Evolutionary conservation across 179 eudicot species (phyloP), one percentile per base, ranked within the genome.

Genomic region (Patellifolia procumbens): DNA sequence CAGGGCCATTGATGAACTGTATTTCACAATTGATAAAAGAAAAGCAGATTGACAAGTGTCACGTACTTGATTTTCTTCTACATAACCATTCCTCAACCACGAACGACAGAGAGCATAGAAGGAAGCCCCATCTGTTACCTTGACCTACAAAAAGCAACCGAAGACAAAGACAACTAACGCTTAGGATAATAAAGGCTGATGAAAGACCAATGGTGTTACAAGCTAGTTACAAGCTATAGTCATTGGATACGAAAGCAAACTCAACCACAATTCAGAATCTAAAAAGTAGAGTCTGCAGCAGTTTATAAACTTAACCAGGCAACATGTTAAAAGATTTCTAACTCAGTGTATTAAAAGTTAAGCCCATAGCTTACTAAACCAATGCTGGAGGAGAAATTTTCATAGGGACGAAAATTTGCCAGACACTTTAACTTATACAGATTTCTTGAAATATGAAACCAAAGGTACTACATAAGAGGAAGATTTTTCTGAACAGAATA

Each of bases 51-150:
- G n/a, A 58, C 43, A 81, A 67, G 31, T 26, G 48, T 62, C 68
- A 35, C 85, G 73, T 77, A 91, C 98, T 94, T 88, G 94, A 75
- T 68, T 86, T 83, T 89, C 94, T 80, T 87, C 91, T 74, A 80
- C 83, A 81, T 73, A 79, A 11, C 97, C 93, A 86, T 92, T 91
- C 86, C 88, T 90, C 85, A 94, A 85, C 98, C 98, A 94, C 45
- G 97, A 94, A 48, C 98, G 87, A 75, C 97, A 94, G 35, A 88
- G 97, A 52, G 91, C 83, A 81, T 94, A 94, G 56, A 94, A 81
- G 45, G 98, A 87, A 69, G 89, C 82, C 75, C 82, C 87, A 35
- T 88, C 90, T 61, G 88, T 78, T 72, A 88, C 73, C 80, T 86
- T 85, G 53, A 94, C 96, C 98, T 94, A 72, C 49, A 85, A 75